Evolutionary conservation across 2,329 filamentous ascomycete genomes (phyloP), one percentile per base, ranked within the genome.

Genomic region (Mycogone perniciosa): DNA sequence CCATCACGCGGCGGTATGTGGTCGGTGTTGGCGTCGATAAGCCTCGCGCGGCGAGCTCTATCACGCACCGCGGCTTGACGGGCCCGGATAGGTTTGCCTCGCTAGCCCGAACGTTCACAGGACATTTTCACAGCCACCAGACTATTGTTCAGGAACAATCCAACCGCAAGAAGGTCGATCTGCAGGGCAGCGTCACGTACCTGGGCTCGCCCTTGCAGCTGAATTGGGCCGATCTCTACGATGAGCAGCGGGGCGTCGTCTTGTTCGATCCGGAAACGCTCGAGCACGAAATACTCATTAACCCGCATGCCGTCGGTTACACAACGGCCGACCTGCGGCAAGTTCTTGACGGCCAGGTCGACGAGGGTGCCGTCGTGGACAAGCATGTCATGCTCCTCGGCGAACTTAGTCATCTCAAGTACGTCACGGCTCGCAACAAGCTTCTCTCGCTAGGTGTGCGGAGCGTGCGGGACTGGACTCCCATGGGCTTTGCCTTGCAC

Each of bases 231-330:
- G 57, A 60, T 30, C 55, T 60, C 7, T n/a, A 52, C 4, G 57
- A 60, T 5, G 54, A 57, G 31, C 53, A 54, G 8, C 53, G 57
- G 1, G 58, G 58, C 6, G 48, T 59, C 29, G 20, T 59, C 10
- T 33, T 60, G 5, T 52, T 60, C 13, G 44, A 60, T 38, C 57
- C 56, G n/a, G n/a, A n/a, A n/a, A n/a, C n/a, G n/a, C n/a, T 60
- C 7, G 39, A 57, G 33, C 55, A 60, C n/a, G 38, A 56, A 40
- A 26, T 56, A 9, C 47, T 60, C 1, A 7, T 51, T 5, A 60
- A 60, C 29, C 58, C 58, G 2, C 13, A 60, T 49, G 56, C 48
- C 0, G 38, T 60, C 5, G 43, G 51, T 9, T 60, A 60, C n/a
- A 52, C 30, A 27, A 51, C 54, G 1, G 43, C 35, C 11, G 35